Conservation (phyloP, 2,329 filamentous ascomycete genomes). For the Acephala macrosclerotiorum region DNA sequence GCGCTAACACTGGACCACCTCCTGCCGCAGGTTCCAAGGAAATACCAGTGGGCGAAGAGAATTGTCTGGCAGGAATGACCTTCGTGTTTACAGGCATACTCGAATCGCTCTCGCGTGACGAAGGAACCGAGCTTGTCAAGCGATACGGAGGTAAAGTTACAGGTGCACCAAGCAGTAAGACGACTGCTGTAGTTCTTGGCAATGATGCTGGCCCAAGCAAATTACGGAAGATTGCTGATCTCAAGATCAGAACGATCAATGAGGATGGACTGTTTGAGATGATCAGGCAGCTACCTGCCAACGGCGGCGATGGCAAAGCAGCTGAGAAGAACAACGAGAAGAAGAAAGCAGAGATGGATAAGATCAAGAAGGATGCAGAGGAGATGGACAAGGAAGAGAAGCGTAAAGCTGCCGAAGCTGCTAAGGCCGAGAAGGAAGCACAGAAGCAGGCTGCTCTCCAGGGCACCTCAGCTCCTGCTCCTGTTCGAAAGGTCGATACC, state of each 20-base stretch:
- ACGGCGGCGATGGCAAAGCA: slow-evolving; percentile 87
- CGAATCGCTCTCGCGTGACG: slow-evolving; percentile 80
- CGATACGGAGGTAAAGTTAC: slow-evolving; percentile 93
- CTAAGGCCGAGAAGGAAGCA: slow-evolving; percentile 55
- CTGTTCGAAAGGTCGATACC: slow-evolving; percentile 51
- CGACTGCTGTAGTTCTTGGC: slow-evolving; percentile 91
- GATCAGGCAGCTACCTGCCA: slow-evolving; percentile 80
- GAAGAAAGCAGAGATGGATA: slow-evolving; percentile 82
- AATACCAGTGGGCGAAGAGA: slow-evolving; percentile 82
- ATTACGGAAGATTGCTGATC: slow-evolving; percentile 80
- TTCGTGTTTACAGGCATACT: slow-evolving; percentile 97
- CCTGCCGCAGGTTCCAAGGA: slow-evolving; percentile 70
- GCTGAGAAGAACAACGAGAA: slow-evolving; percentile 87
- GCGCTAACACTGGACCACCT: slow-evolving; percentile 70
- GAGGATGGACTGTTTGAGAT: slow-evolving; percentile 91
- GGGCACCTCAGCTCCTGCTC: slow-evolving; percentile 48
- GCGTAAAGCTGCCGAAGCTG: slow-evolving; percentile 57
- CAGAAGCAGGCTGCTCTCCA: slow-evolving; percentile 41
- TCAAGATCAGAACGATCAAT: slow-evolving; percentile 89
- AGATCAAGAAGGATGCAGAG: slow-evolving; percentile 78
- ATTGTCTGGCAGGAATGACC: slow-evolving; percentile 86
- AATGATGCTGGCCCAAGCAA: slow-evolving; percentile 94
- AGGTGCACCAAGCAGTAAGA: slow-evolving; percentile 86
- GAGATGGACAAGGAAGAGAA: slow-evolving; percentile 88
- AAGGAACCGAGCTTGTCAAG: slow-evolving; percentile 87